phyloP scores from a whole-genome alignment of 768 basidiomycete genomes.

The Dentipellis fragilis region DNA sequence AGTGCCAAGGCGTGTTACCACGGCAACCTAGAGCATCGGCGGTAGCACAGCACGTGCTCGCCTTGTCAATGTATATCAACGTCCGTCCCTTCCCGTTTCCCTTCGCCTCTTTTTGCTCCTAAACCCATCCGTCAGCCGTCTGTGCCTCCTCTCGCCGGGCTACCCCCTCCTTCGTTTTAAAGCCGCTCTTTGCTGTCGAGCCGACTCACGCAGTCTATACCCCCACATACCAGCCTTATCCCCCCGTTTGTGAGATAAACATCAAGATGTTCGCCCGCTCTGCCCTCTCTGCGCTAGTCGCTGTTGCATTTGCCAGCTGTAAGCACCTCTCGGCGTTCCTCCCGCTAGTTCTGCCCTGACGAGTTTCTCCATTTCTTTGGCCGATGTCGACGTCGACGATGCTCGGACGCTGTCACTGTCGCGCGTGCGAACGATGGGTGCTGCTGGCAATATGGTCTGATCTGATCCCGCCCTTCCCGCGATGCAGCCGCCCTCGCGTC shows the following conservation, averaged over 20 bases:
- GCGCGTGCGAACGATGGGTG: not conserved
- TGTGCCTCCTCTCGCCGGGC: not conserved
- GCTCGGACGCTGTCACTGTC: not conserved
- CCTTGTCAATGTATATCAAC: not conserved
- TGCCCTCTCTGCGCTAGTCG: conserved; percentile 32
- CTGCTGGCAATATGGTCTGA: not conserved
- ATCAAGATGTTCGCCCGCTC: conserved; percentile 27
- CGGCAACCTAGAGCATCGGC: not conserved
- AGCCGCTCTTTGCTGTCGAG: not conserved
- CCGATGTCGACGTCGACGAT: not conserved
- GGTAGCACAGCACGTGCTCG: not conserved
- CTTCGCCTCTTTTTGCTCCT: not conserved
- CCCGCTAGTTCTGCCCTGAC: not conserved
- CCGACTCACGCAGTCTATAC: not conserved
- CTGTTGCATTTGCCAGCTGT: conserved; percentile 38
- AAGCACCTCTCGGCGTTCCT: conserved; percentile 9
- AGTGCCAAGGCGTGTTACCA: not conserved
- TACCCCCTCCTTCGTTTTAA: not conserved
- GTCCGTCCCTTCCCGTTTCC: not conserved
- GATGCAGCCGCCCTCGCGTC: conserved; percentile 22
- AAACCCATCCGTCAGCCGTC: not conserved
- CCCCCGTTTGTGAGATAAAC: no score
- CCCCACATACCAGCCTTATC: not conserved
- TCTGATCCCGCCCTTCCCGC: not conserved
- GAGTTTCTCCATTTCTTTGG: not conserved